These are phyloP conservation scores for Backusella mclennaniae DNA, from an alignment of 192 early-diverging fungal genomes.

Conservation along the genomic window DNA sequence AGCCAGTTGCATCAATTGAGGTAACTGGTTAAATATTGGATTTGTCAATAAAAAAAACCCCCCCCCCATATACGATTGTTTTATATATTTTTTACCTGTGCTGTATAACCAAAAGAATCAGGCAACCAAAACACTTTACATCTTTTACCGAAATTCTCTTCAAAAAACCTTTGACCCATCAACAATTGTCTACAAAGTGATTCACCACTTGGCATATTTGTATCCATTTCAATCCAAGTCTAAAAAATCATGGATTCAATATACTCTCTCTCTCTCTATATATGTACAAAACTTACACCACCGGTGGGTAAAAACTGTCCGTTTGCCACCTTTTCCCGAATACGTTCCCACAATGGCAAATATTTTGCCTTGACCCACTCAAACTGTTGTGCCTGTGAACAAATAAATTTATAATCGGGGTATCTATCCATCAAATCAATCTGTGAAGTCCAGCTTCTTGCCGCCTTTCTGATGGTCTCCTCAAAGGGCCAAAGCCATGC, in stretches of 20 bases:
- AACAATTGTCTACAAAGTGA: slow-evolving; percentile 86
- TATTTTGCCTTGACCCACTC: slow-evolving; percentile 88
- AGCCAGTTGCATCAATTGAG: slow-evolving; percentile 80
- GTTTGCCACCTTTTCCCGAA: slow-evolving; percentile 64
- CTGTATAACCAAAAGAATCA: slow-evolving; percentile 86
- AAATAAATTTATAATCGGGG: slow-evolving; percentile 89
- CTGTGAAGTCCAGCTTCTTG: slow-evolving; percentile 82
- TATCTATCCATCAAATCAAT: slow-evolving; percentile 80
- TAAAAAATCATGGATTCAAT: slow-evolving; percentile 2
- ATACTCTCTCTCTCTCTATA: no score
- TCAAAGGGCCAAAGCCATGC: slow-evolving; percentile 80
- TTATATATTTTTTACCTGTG: slow-evolving; percentile 4
- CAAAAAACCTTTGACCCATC: slow-evolving; percentile 74
- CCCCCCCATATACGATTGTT: neutral
- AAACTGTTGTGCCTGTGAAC: slow-evolving; percentile 97
- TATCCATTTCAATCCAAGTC: slow-evolving; percentile 99
- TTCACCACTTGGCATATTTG: slow-evolving; percentile 97
- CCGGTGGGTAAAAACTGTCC: slow-evolving; percentile 94
- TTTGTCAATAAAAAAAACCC: no score
- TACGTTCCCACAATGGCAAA: slow-evolving; percentile 75
- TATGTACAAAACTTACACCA: slow-evolving; percentile 35
- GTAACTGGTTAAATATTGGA: slow-evolving; percentile 43
- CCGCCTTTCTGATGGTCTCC: slow-evolving; percentile 95
- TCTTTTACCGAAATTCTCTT: slow-evolving; percentile 69
- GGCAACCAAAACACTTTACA: slow-evolving; percentile 91